Conservation (phyloP, 2,329 filamentous ascomycete species). For the Alternaria ventricosa region DNA sequence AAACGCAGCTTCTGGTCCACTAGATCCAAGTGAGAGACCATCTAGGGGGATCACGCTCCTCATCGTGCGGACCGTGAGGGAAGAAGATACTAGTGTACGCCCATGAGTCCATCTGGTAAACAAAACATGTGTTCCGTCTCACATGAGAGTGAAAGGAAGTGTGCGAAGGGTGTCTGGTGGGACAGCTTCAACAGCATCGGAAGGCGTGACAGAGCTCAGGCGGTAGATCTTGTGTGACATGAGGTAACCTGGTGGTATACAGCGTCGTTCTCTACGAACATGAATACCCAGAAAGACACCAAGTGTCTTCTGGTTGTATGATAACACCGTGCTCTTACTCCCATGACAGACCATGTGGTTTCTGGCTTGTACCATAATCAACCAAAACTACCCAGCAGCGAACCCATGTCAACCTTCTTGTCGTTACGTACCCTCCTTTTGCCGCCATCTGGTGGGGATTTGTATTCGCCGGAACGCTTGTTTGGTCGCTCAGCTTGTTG, state of each 20-base stretch:
- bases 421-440: conserved; percentile 27
- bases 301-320: neutral
- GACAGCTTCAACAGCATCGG: neutral
- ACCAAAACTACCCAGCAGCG: conserved; percentile 28
- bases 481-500: neutral
- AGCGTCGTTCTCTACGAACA: neutral
- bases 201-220: neutral
- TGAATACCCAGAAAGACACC: neutral
- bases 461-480: neutral
- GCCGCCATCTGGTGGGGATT: conserved; percentile 14
- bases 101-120: no score
- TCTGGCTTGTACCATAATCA: neutral
- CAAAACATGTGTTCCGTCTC: no score
- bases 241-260: neutral
- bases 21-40: neutral
- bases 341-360: neutral
- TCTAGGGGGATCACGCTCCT: neutral
- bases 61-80: neutral
- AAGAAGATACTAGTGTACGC: neutral
- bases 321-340: neutral
- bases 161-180: neutral
- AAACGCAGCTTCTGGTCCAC: neutral
- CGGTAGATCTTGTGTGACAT: neutral
- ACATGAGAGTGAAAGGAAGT: no score
- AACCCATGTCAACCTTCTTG: conserved; percentile 29